Evolutionary conservation across 306 rosid genomes (phyloP).

Genomic region (Citrullus amarus): DNA sequence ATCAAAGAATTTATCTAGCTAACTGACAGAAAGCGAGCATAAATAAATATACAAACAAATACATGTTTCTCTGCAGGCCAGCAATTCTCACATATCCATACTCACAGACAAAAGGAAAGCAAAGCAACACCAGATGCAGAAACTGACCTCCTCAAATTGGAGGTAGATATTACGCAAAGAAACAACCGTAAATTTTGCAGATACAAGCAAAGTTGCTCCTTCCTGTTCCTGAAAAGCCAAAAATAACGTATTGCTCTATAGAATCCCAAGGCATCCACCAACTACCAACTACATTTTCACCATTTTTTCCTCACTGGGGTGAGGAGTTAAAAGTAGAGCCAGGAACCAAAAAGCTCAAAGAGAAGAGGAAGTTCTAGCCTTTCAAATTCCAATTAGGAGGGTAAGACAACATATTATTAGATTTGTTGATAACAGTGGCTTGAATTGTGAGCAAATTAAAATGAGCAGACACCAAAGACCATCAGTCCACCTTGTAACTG

Average conservation of each 20-base stretch:
- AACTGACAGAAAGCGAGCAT: neutral
- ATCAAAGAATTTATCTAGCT: neutral
- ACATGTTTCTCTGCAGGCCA: neutral
- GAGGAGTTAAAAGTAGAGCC: neutral
- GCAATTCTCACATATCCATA: neutral
- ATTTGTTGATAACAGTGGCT: neutral
- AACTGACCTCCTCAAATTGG: slow-evolving; percentile 72
- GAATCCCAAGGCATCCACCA: neutral
- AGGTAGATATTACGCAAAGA: slow-evolving; percentile 77
- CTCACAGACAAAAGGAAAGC: neutral
- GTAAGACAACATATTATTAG: neutral
- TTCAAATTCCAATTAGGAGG: neutral
- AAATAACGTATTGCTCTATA: neutral
- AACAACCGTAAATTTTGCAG: slow-evolving; percentile 62
- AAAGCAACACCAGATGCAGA: neutral
- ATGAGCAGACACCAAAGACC: neutral
- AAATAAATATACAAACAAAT: neutral
- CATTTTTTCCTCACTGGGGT: neutral
- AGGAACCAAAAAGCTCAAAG: neutral
- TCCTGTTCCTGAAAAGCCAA: slow-evolving; percentile 61
- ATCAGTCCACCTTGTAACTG: neutral
- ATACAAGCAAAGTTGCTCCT: slow-evolving; percentile 84
- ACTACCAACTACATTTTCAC: neutral
- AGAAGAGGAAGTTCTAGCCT: neutral
- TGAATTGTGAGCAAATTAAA: neutral